Conservation (phyloP, 768 basidiomycete species). For the Pulveroboletus sp. region DNA sequence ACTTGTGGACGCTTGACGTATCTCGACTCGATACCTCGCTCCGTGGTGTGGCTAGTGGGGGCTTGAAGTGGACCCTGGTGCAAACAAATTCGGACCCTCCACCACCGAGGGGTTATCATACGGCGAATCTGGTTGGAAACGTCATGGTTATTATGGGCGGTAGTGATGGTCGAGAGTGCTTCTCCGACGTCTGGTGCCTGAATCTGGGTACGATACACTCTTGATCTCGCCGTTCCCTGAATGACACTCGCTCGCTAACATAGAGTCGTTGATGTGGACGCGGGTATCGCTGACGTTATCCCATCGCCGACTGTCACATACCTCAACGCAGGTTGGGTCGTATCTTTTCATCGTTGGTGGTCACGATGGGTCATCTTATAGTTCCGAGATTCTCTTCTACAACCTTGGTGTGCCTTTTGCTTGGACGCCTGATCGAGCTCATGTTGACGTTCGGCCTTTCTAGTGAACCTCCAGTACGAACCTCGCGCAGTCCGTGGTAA, state of each 20-base stretch:
- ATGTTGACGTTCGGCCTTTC: neutral
- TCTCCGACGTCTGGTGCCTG: conserved; percentile 83
- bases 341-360: conserved; percentile 89
- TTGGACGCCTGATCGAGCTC: neutral
- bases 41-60: conserved; percentile 7
- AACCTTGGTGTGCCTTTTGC: conserved; percentile 67
- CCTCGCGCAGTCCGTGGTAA: conserved; percentile 61
- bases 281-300: conserved; percentile 20
- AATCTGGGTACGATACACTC: conserved; percentile 66
- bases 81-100: conserved; percentile 54
- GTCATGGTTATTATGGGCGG: conserved; percentile 89
- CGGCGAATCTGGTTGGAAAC: conserved; percentile 79
- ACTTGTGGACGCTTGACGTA: conserved; percentile 84
- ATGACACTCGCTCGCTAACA: neutral
- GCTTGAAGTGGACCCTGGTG: conserved; percentile 56
- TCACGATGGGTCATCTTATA: conserved; percentile 76
- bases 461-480: conserved; percentile 86
- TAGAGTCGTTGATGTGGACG: conserved; percentile 29
- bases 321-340: conserved; percentile 85
- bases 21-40: conserved; percentile 34
- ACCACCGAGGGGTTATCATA: conserved; percentile 79
- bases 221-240: neutral
- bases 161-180: conserved; percentile 84
- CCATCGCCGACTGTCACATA: conserved; percentile 73
- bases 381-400: conserved; percentile 70